These are phyloP conservation scores for Arachis stenosperma DNA, from an alignment of 306 rosid genomes.

Conservation along the genomic window DNA sequence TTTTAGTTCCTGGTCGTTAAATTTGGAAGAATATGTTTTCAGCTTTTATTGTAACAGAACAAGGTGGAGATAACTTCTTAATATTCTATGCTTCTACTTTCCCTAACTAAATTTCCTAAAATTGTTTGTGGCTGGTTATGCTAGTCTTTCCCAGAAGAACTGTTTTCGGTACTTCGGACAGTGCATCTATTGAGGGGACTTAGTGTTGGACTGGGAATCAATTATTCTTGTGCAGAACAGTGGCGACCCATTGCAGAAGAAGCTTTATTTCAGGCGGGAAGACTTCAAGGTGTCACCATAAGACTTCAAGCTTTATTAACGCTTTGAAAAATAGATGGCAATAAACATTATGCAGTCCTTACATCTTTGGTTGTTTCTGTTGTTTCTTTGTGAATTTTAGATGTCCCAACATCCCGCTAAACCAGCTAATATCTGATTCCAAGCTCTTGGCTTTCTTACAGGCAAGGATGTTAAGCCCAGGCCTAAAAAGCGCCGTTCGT, in stretches of 20 bases:
- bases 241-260: slow-evolving; percentile 96
- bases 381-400: not conserved
- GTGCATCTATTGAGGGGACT: slow-evolving; percentile 95
- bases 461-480: slow-evolving; percentile 37
- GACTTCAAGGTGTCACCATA: slow-evolving; percentile 63
- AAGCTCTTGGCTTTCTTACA: slow-evolving; percentile 35
- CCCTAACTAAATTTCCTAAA: slow-evolving; percentile 17
- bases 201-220: slow-evolving; percentile 94
- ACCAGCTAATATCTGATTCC: slow-evolving; percentile 17
- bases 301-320: slow-evolving; percentile 31
- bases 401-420: slow-evolving; percentile 13
- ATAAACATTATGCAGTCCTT: slow-evolving; percentile 19
- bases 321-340: slow-evolving; percentile 23
- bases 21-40: slow-evolving; percentile 9
- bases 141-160: slow-evolving; percentile 93
- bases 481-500: slow-evolving; percentile 31
- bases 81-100: slow-evolving; percentile 27
- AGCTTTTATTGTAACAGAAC: slow-evolving; percentile 1
- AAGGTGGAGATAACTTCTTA: slow-evolving; percentile 32
- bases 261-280: slow-evolving; percentile 74
- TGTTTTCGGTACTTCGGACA: slow-evolving; percentile 90
- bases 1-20: not conserved
- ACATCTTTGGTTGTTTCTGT: slow-evolving; percentile 13
- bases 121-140: slow-evolving; percentile 27
- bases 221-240: slow-evolving; percentile 94